Conservation (phyloP, 2,329 filamentous ascomycete species). For the Helminthosporium solani region DNA sequence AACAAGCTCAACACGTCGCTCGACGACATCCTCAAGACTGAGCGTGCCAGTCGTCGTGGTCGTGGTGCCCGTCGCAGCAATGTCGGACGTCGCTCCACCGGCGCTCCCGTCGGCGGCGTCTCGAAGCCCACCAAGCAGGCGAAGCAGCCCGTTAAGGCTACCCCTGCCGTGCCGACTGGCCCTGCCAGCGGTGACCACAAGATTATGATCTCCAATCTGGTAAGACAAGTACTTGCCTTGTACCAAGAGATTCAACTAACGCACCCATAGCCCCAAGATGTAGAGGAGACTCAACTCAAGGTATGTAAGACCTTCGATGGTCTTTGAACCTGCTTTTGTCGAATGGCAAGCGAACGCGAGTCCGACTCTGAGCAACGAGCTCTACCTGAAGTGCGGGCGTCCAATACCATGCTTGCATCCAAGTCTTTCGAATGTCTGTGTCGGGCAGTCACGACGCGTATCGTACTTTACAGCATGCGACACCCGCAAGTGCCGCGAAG, state of each 20-base stretch:
- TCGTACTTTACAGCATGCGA: slow-evolving; percentile 35
- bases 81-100: slow-evolving; percentile 54
- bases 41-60: slow-evolving; percentile 56
- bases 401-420: slow-evolving; percentile 28
- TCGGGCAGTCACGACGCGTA: slow-evolving; percentile 35
- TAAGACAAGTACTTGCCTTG: slow-evolving; percentile 54
- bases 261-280: slow-evolving; percentile 78
- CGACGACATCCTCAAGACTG: slow-evolving; percentile 90
- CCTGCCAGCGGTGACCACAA: slow-evolving; percentile 75
- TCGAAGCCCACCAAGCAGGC: slow-evolving; percentile 69
- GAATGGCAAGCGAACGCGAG: slow-evolving; percentile 34
- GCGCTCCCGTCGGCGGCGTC: slow-evolving; percentile 77
- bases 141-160: slow-evolving; percentile 62
- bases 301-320: slow-evolving; percentile 83
- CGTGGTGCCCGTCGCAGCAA: slow-evolving; percentile 48
- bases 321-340: slow-evolving; percentile 44
- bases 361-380: slow-evolving; percentile 26
- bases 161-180: slow-evolving; percentile 64
- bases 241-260: slow-evolving; percentile 49
- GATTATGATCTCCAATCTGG: slow-evolving; percentile 97
- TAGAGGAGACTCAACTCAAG: slow-evolving; percentile 97
- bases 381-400: slow-evolving; percentile 22
- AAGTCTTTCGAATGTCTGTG: slow-evolving; percentile 30
- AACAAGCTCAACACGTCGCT: slow-evolving; percentile 96
- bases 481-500: slow-evolving; percentile 25